Evolutionary conservation across 2,329 filamentous ascomycete species (phyloP).

Genomic region (Corniculantispora saksenae): DNA sequence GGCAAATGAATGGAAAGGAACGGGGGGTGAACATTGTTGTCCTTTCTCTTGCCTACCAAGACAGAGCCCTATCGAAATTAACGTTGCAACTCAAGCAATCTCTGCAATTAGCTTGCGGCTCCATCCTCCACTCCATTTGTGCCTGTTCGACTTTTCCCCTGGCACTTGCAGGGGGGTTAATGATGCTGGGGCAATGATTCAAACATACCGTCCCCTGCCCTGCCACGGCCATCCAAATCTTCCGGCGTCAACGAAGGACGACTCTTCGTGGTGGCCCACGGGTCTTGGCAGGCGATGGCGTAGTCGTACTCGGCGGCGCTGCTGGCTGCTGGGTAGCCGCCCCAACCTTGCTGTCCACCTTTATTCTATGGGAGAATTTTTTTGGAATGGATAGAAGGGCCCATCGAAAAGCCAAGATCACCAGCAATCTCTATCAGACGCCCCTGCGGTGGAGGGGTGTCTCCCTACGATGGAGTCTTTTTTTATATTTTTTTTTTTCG

Average conservation of each 20-base stretch:
- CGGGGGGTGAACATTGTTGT: too few relatives aligned
- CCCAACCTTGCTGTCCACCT: not conserved
- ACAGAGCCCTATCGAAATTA: slow-evolving; percentile 2
- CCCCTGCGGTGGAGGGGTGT: not conserved
- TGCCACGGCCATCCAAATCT: not conserved
- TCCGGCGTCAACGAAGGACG: not conserved
- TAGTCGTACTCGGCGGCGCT: not conserved
- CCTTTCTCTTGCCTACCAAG: too few relatives aligned
- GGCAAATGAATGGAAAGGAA: not conserved
- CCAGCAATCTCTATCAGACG: slow-evolving; percentile 3
- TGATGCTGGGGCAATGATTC: not conserved
- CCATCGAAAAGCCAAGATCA: slow-evolving; percentile 8
- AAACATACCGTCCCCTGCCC: not conserved
- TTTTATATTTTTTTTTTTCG: not conserved
- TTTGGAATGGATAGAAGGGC: not conserved
- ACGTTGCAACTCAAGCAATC: not conserved
- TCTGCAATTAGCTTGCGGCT: not conserved
- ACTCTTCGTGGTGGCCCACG: not conserved
- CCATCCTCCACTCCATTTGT: not conserved
- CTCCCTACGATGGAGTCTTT: slow-evolving; percentile 5
- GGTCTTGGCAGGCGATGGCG: not conserved
- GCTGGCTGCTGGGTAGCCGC: not conserved
- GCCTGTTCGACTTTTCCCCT: too few relatives aligned
- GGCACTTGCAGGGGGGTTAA: not conserved
- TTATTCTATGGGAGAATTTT: not conserved